Base-by-base conservation (phyloP, 2,329 filamentous ascomycete genomes). In the Xylariaceae sp. region DNA sequence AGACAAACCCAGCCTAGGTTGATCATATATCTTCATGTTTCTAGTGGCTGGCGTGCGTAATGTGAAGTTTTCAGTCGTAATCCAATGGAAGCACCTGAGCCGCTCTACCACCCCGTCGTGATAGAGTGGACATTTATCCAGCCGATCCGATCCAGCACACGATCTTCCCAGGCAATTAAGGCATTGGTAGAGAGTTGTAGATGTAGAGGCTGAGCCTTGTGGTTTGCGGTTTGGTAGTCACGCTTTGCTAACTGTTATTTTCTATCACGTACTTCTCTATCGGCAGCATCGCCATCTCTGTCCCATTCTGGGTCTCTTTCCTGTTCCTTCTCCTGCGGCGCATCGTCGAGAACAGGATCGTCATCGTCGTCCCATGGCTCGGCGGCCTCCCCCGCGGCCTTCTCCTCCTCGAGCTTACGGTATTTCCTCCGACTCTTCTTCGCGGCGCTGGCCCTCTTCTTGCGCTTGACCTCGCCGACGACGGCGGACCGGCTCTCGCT, bases 371-470 rank as follows among this genome's bases (percentile, higher is more conserved):
- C 65, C 10, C 51, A 49, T 5, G 59, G 64, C 65, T 40, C 67
- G 63, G 47, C 26, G 37, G 21, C 44, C 19, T 8, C 40, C 16
- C 60, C 66, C 18, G 9, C 40, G 18, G 60, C 66, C 61, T 76
- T 77, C 45, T 74, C 77, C 55, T 79, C 79, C 3, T 76, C 79
- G 1, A 89, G 70, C 65, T 78, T 78, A 56, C 78, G 78, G 66
- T 92, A 92, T 71, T 96, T 96, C 63, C 89, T 79, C 64, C 85
- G 81, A 51, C 81, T 84, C 80, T 96, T 96, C 74, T 96, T 95
- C 5, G 76, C 79, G 19, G 82, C 81, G 68, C 90, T 94, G 29
- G 84, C 87, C 64, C 88, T 85, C 72, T 82, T 88, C 74, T 80
- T 86, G 58, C 77, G 78, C 68, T 83, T 85, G 40, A 79, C 72